Conservation (phyloP, 345 rosid genomes). For the Hibiscus trionum region DNA sequence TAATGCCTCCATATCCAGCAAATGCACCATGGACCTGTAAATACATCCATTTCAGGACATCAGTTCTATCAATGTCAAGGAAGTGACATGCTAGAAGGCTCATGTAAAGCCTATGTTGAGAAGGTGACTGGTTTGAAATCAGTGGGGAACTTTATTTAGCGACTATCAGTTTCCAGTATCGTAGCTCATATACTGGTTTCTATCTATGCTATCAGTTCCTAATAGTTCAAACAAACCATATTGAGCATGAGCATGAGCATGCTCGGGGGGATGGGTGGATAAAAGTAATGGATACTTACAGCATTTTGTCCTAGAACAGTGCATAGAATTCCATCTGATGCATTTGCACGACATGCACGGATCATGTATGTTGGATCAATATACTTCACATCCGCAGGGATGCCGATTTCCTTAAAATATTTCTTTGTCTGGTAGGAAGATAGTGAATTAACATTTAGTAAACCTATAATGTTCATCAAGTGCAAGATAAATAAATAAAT, state of each 20-base stretch:
- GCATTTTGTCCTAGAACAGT: constrained; percentile 97
- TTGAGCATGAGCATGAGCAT: too few relatives aligned
- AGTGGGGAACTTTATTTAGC: too few relatives aligned
- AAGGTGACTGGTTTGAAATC: too few relatives aligned
- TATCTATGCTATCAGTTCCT: too few relatives aligned
- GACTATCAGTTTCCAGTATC: too few relatives aligned
- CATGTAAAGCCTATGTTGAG: too few relatives aligned
- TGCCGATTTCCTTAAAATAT: constrained; percentile 56
- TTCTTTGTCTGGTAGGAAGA: constrained; percentile 52
- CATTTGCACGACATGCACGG: constrained; percentile 90
- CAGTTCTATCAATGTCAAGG: too few relatives aligned
- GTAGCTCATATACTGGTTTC: too few relatives aligned
- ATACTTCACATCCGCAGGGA: constrained; percentile 78
- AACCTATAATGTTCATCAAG: background rate
- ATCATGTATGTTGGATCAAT: constrained; percentile 98
- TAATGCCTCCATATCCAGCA: constrained; percentile 94
- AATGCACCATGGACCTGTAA: constrained; percentile 93
- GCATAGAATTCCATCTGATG: constrained; percentile 91
- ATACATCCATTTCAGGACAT: background rate
- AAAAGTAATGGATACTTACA: constrained; percentile 35
- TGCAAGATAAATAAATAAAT: background rate
- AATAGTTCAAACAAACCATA: too few relatives aligned
- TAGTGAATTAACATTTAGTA: constrained; percentile 3
- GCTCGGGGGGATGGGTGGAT: background rate
- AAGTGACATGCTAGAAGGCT: too few relatives aligned